Conservation (phyloP, 2,329 filamentous ascomycete genomes). For the Fusarium burgessii region DNA sequence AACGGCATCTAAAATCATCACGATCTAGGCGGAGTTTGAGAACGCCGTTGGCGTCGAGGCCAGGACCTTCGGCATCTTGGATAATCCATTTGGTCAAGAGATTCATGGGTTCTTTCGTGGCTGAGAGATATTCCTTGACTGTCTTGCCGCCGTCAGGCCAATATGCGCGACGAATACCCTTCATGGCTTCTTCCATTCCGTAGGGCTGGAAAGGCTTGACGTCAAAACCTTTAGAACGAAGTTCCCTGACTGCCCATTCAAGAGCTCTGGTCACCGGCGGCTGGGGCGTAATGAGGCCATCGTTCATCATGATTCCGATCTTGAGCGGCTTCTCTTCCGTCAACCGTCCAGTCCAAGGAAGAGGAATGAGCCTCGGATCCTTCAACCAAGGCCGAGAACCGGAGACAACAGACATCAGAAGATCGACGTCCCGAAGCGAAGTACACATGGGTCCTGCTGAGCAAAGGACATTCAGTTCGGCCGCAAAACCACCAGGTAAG, state of each 20-base stretch:
- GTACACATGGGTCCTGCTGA: constrained; percentile 52
- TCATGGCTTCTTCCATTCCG: constrained; percentile 22
- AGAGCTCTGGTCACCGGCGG: constrained; percentile 53
- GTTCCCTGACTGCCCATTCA: constrained; percentile 47
- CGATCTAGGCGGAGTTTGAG: constrained; percentile 41
- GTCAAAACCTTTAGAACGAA: not conserved
- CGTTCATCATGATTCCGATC: constrained; percentile 57
- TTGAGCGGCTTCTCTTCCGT: constrained; percentile 41
- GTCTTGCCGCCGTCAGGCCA: constrained; percentile 44
- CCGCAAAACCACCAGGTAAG: constrained; percentile 33
- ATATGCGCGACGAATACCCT: constrained; percentile 30
- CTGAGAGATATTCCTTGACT: constrained; percentile 21
- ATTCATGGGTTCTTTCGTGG: constrained; percentile 46
- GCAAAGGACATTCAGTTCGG: constrained; percentile 52
- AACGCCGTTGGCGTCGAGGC: constrained; percentile 31
- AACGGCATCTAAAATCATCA: constrained; percentile 49
- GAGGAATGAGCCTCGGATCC: constrained; percentile 50
- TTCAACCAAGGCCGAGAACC: constrained; percentile 43
- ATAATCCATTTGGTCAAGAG: constrained; percentile 46
- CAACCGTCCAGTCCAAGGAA: constrained; percentile 44
- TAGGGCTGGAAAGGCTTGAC: constrained; percentile 31
- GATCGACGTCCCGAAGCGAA: constrained; percentile 51
- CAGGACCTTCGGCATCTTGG: constrained; percentile 27
- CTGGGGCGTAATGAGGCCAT: constrained; percentile 54
- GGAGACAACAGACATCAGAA: constrained; percentile 48